These are phyloP conservation scores for Hyphodiscus sp. DNA, from an alignment of 2,329 filamentous ascomycete species.

Conservation along the genomic window DNA sequence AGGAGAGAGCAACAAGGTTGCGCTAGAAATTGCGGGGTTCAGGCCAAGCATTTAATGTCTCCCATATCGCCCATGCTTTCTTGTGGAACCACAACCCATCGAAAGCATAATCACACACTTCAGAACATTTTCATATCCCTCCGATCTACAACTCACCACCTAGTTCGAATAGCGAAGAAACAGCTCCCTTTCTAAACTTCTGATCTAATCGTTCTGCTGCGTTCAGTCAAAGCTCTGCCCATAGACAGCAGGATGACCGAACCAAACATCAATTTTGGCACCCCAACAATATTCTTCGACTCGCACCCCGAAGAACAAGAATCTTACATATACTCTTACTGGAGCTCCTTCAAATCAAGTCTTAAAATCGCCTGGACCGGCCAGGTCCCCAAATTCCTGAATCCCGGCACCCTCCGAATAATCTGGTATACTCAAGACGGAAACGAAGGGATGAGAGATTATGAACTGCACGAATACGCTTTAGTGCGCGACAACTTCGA, in stretches of 20 bases:
- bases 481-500: slow-evolving; percentile 21
- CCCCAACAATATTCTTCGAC: slow-evolving; percentile 23
- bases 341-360: slow-evolving; percentile 14
- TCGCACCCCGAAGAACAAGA: slow-evolving; percentile 25
- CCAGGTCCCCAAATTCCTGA: slow-evolving; percentile 19
- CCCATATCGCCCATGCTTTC: too few species aligned
- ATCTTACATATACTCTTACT: slow-evolving; percentile 20
- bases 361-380: slow-evolving; percentile 23
- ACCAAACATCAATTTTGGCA: slow-evolving; percentile 14
- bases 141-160: too few species aligned
- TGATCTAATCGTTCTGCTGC: too few species aligned
- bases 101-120: too few species aligned
- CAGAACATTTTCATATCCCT: too few species aligned
- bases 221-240: background rate
- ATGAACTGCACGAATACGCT: slow-evolving; percentile 21
- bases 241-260: background rate
- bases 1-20: background rate
- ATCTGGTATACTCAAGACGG: slow-evolving; percentile 22
- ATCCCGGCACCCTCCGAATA: slow-evolving; percentile 20
- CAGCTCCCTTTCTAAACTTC: too few species aligned
- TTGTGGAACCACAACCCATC: too few species aligned
- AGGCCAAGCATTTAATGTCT: too few species aligned
- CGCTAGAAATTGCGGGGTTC: background rate
- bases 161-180: too few species aligned
- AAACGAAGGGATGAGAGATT: slow-evolving; percentile 22